phyloP scores from a whole-genome alignment of 2,329 filamentous ascomycete genomes.

The Botryotinia convoluta region DNA sequence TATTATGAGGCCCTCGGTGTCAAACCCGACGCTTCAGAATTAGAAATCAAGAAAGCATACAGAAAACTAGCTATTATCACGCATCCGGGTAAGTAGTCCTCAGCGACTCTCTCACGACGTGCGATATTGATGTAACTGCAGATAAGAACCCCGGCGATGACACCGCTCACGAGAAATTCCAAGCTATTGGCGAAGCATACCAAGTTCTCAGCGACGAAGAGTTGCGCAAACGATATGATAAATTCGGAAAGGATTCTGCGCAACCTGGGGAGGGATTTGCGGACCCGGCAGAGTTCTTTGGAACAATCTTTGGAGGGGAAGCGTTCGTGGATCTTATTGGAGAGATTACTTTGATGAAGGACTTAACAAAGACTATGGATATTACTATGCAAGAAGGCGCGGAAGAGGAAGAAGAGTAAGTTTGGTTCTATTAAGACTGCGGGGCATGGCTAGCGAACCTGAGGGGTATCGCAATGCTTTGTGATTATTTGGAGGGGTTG shows the following conservation, averaged over 20 bases:
- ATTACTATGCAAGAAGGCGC: slow-evolving; percentile 84
- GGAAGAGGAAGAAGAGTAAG: slow-evolving; percentile 53
- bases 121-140: slow-evolving; percentile 39
- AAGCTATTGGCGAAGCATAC: slow-evolving; percentile 74
- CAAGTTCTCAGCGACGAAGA: slow-evolving; percentile 84
- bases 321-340: slow-evolving; percentile 96
- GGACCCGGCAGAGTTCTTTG: slow-evolving; percentile 96
- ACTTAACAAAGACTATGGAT: slow-evolving; percentile 96
- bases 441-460: neutral
- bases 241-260: slow-evolving; percentile 92
- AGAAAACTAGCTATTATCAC: slow-evolving; percentile 91
- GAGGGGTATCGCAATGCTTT: neutral
- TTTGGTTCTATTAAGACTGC: neutral
- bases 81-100: slow-evolving; percentile 49
- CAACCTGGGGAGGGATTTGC: slow-evolving; percentile 89
- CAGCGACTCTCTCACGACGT: slow-evolving; percentile 2
- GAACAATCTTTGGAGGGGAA: slow-evolving; percentile 96
- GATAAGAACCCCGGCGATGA: slow-evolving; percentile 99
- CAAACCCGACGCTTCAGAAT: slow-evolving; percentile 76
- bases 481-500: slow-evolving; percentile 46
- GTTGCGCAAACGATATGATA: slow-evolving; percentile 89
- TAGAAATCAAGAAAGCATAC: slow-evolving; percentile 97
- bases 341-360: slow-evolving; percentile 98
- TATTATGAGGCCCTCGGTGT: slow-evolving; percentile 73
- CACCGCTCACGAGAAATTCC: slow-evolving; percentile 89